Conservation (phyloP, 202 grass and related monocot genomes). For the Alloteropsis angusta region DNA sequence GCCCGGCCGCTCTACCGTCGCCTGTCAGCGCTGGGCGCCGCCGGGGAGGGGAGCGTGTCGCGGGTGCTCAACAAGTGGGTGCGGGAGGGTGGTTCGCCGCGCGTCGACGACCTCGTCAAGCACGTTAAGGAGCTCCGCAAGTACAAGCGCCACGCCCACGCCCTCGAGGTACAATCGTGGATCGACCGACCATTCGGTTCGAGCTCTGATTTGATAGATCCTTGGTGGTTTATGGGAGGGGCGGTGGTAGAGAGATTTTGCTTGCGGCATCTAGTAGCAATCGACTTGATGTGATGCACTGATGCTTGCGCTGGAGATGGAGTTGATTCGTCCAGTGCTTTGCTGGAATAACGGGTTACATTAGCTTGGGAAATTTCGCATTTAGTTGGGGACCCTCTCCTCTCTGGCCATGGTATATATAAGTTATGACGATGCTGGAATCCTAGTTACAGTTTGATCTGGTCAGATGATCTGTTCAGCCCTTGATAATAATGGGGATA, state of each 20-base stretch:
- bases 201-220: neutral
- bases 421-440: neutral
- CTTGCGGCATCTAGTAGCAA: neutral
- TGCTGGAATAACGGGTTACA: neutral
- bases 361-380: neutral
- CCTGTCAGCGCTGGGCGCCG: conserved; percentile 34
- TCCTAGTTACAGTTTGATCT: neutral
- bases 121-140: conserved; percentile 59
- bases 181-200: neutral
- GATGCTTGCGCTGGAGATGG: neutral
- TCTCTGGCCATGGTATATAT: neutral
- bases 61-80: conserved; percentile 59
- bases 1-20: conserved; percentile 35
- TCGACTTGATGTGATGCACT: too few species aligned
- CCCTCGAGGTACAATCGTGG: conserved; percentile 48
- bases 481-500: neutral
- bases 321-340: neutral
- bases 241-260: neutral
- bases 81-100: conserved; percentile 29
- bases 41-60: conserved; percentile 37
- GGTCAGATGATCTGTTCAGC: neutral
- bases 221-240: neutral
- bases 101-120: conserved; percentile 26
- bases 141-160: conserved; percentile 46
- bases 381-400: neutral